Evolutionary conservation across 202 grass and related monocot species (phyloP).

Genomic region (Schoenoplectus tabernaemontani): DNA sequence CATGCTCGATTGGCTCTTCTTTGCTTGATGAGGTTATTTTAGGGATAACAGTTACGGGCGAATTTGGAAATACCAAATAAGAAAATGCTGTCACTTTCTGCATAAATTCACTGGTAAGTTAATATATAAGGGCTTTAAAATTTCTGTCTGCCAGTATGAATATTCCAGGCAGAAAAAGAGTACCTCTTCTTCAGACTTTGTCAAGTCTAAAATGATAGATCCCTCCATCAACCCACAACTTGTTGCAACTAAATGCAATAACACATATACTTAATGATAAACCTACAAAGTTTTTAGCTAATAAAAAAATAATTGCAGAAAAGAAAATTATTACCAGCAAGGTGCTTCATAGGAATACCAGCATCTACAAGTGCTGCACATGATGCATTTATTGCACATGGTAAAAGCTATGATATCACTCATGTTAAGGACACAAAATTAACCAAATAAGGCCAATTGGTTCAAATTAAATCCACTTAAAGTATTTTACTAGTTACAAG

Average conservation of each 20-base stretch:
- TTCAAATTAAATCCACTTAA: background rate
- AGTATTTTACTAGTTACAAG: background rate
- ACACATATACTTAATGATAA: slow-evolving; percentile 19
- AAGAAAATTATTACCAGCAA: slow-evolving; percentile 54
- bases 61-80: slow-evolving; percentile 82
- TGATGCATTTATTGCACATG: slow-evolving; percentile 86
- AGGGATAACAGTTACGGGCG: slow-evolving; percentile 29
- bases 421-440: slow-evolving; percentile 12
- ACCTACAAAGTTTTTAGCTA: background rate
- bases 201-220: slow-evolving; percentile 66
- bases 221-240: slow-evolving; percentile 64
- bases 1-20: slow-evolving; percentile 40
- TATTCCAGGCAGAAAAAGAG: background rate
- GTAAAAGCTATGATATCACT: slow-evolving; percentile 53
- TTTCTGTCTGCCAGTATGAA: background rate
- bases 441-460: slow-evolving; percentile 1
- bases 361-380: slow-evolving; percentile 72
- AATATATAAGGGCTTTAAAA: background rate
- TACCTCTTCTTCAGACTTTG: slow-evolving; percentile 76
- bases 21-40: slow-evolving; percentile 32
- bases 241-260: slow-evolving; percentile 58
- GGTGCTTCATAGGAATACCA: slow-evolving; percentile 76
- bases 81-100: slow-evolving; percentile 75
- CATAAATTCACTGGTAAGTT: slow-evolving; percentile 13
- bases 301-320: background rate